phyloP scores from a whole-genome alignment of 306 rosid genomes.

The Trifolium subterraneum region DNA sequence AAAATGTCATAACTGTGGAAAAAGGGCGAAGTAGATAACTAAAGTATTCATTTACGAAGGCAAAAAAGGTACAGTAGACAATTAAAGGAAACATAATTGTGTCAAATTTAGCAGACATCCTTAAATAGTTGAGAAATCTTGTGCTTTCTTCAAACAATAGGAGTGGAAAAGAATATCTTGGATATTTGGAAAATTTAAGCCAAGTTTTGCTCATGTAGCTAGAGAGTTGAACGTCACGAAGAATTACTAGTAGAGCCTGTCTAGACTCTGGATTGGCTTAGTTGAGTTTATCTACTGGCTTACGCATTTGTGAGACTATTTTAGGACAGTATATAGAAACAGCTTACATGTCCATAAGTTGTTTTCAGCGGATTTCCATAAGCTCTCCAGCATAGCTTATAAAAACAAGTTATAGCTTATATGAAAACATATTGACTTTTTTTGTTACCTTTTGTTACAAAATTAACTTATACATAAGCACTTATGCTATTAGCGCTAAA shows the following conservation, averaged over 20 bases:
- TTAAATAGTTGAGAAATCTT: not conserved
- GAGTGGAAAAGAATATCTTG: not conserved
- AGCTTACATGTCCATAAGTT: not conserved
- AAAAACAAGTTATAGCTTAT: not conserved
- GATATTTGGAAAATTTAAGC: not conserved
- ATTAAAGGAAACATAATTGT: not conserved
- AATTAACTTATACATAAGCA: not conserved
- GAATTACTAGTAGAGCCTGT: not conserved
- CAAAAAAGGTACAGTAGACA: constrained; percentile 18
- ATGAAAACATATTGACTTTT: not conserved
- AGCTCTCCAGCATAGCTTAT: not conserved
- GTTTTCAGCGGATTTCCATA: not conserved
- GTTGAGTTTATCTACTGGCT: not conserved
- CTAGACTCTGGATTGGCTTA: not conserved
- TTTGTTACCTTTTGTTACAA: not conserved
- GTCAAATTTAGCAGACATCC: constrained; percentile 6
- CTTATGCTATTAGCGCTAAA: not conserved
- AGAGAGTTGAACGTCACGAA: not conserved
- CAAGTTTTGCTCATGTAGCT: constrained; percentile 4
- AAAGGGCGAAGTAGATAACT: constrained; percentile 5
- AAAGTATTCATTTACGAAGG: constrained; percentile 3
- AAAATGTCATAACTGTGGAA: constrained; percentile 1
- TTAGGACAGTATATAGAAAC: not conserved
- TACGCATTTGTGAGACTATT: not conserved
- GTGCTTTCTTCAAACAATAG: not conserved